Base-by-base conservation (phyloP, 108 stramenopile genomes). In the Schizochytrium sp. region DNA sequence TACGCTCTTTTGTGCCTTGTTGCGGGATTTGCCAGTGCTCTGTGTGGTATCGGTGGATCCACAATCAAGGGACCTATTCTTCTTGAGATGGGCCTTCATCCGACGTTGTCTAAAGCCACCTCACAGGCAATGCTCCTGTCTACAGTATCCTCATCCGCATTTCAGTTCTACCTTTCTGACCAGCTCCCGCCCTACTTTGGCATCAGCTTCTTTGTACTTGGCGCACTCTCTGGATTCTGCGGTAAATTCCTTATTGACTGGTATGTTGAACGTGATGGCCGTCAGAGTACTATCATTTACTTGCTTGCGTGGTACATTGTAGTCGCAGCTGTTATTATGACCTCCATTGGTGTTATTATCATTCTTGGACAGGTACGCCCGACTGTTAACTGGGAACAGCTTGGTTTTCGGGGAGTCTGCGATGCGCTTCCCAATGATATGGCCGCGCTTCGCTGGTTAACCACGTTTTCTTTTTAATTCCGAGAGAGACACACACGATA, bases 261-360 rank as follows among this genome's bases (percentile, higher is more conserved):
- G 50, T 83, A 83, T 53, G 76, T 83, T n/a, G 76, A 83, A 3
- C 76, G 76, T 12, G 3, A 83, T 83, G 76, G 76, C 47, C 47
- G 76, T 5, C 76, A 83, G 28, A 83, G 76, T 53, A 83, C 76
- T 8, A 83, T 83, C 76, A 40, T 83, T 2, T 83, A 83, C 76
- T 53, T 83, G 10, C 76, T 83, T 40, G 76, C 76, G 5, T 83
- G 28, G 5, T 83, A 83, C n/a, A 83, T 83, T 42, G 76, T 83
- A 5, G 47, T 83, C 5, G 76, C 76, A 12, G 53, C 76, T 10
- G 8, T 49, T 53, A 2, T 55, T 28, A 83, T 83, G 76, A 83
- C 76, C 28, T 40, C 8, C 76, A 83, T 83, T 28, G 76, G 76
- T 5, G 76, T 83, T 13, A 55, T 83, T 38, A 83, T 83, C 28